phyloP scores from a whole-genome alignment of 306 rosid genomes.

The Trichosanthes cucumerina region DNA sequence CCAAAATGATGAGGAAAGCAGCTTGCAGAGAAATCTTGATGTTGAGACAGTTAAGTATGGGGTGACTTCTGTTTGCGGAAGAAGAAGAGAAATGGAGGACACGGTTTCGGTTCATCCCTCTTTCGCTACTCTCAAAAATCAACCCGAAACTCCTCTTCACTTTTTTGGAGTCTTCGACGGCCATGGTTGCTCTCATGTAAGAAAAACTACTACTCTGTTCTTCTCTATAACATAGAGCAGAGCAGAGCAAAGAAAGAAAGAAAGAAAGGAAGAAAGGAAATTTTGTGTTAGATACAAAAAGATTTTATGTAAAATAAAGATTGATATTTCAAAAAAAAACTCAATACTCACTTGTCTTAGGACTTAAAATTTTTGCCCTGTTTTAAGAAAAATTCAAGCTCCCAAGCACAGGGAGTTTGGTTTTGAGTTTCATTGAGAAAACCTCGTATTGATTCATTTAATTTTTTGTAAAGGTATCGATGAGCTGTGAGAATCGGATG shows the following conservation, averaged over 20 bases:
- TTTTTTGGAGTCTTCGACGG: conserved; percentile 94
- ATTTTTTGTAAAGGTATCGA: too few species aligned
- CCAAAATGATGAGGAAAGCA: conserved; percentile 14
- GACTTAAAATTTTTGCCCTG: neutral
- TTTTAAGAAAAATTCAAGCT: neutral
- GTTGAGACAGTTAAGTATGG: conserved; percentile 32
- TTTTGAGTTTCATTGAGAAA: too few species aligned
- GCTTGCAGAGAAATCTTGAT: neutral
- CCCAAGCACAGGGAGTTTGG: too few species aligned
- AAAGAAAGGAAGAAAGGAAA: too few species aligned
- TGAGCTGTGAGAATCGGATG: conserved; percentile 31
- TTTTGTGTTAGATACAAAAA: too few species aligned
- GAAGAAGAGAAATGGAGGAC: conserved; percentile 93
- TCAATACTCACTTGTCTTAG: too few species aligned
- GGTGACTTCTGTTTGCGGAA: conserved; percentile 71
- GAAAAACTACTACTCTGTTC: neutral
- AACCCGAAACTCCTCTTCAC: conserved; percentile 15
- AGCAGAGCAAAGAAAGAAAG: neutral
- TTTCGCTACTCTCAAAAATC: neutral
- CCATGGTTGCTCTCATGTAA: conserved; percentile 97
- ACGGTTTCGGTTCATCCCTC: conserved; percentile 47
- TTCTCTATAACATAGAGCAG: neutral
- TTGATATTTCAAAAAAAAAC: too few species aligned
- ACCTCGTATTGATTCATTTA: too few species aligned
- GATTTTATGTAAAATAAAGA: too few species aligned